A percentile compares a stretch with the other conserved stretches of the same genome.
phyloP scores from a whole-genome alignment of 129 eudicot species.

The Escallonia rubra region DNA sequence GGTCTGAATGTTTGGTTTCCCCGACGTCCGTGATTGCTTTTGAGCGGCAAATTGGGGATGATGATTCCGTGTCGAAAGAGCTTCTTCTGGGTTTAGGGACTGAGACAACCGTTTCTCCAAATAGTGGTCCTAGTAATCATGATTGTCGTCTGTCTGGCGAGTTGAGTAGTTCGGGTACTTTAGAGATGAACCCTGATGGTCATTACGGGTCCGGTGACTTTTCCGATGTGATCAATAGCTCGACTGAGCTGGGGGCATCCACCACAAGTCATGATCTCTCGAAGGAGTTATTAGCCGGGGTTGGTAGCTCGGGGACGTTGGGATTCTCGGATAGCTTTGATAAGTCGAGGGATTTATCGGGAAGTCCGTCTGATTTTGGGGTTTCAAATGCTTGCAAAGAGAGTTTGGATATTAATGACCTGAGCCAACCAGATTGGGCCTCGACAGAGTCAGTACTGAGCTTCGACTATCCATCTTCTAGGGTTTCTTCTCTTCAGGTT shows the following conservation, averaged over 20 bases:
- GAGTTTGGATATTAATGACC: conserved; percentile 48
- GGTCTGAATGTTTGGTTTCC: conserved; percentile 43
- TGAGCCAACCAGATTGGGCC: conserved; percentile 63
- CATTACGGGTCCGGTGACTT: conserved; percentile 33
- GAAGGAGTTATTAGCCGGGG: conserved; percentile 50
- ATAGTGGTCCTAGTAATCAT: conserved; percentile 33
- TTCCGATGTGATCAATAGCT: conserved; percentile 43
- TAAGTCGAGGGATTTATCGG: conserved; percentile 66
- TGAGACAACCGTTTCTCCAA: conserved; percentile 55
- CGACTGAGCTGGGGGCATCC: conserved; percentile 42
- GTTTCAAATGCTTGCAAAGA: conserved; percentile 48
- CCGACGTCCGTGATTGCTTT: conserved; percentile 75
- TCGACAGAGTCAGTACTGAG: conserved; percentile 78
- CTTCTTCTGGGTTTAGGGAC: conserved; percentile 47
- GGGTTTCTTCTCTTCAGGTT: conserved; percentile 54
- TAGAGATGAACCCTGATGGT: conserved; percentile 17
- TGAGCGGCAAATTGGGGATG: conserved; percentile 29
- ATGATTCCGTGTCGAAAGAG: conserved; percentile 36
- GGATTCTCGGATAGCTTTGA: conserved; percentile 79
- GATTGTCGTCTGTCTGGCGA: conserved; percentile 26
- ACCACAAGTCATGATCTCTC: conserved; percentile 47
- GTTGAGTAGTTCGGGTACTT: conserved; percentile 35
- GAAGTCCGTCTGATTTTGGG: conserved; percentile 45
- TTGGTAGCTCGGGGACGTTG: conserved; percentile 69
- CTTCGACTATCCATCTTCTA: conserved; percentile 70